A percentile compares a stretch with the other conserved stretches of the same genome.
Conservation (phyloP, 495 filamentous ascomycete species). For the Penicillium nucicola region DNA sequence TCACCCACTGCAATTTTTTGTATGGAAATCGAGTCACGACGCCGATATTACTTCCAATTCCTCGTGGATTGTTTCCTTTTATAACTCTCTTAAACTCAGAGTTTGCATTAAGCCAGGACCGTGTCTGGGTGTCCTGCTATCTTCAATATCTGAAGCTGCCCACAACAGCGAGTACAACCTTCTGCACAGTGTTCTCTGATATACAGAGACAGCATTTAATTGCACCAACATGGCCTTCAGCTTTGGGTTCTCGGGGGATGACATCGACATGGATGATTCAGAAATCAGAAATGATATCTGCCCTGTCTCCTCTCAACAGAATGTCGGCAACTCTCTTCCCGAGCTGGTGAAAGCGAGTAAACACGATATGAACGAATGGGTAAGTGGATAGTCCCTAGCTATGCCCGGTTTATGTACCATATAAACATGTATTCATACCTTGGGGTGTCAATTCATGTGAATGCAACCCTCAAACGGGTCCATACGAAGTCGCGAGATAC, state of each 20-base stretch:
- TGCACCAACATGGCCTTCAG: constrained; percentile 52
- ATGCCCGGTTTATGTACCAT: neutral
- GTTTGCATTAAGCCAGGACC: neutral
- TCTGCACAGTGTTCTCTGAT: neutral
- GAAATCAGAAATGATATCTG: constrained; percentile 23
- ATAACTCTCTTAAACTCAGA: neutral
- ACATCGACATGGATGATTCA: constrained; percentile 66
- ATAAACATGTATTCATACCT: too few species aligned
- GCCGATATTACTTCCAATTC: neutral
- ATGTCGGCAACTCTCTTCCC: constrained; percentile 20
- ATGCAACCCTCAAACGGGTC: neutral
- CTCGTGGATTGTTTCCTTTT: neutral
- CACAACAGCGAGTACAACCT: neutral
- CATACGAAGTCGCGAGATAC: neutral
- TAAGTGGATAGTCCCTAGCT: constrained; percentile 22
- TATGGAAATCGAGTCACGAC: neutral
- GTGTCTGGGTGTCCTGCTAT: neutral
- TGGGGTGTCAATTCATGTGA: too few species aligned
- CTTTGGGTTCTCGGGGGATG: constrained; percentile 81
- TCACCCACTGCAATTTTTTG: constrained; percentile 13
- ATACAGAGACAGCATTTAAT: neutral
- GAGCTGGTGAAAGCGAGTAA: constrained; percentile 33
- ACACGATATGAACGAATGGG: constrained; percentile 47
- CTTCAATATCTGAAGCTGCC: neutral
- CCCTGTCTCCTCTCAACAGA: constrained; percentile 5